Percentiles rank a stretch among this genome's conserved stretches.
These are phyloP conservation scores for Hysterium pulicare DNA, from an alignment of 2,329 filamentous ascomycete genomes.

Conservation along the genomic window DNA sequence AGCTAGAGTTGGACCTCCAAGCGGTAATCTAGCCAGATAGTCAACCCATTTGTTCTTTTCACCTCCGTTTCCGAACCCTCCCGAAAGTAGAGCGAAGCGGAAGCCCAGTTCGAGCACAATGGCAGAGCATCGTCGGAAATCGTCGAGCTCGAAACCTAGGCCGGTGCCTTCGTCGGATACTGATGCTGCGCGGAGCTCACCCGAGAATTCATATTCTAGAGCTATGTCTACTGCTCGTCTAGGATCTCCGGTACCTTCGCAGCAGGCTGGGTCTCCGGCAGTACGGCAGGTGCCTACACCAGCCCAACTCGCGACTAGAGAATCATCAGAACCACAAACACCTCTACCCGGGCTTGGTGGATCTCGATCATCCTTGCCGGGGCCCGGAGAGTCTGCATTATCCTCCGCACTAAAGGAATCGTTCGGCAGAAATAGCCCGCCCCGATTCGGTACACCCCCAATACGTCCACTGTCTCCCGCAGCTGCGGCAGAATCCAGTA, in stretches of 20 bases:
- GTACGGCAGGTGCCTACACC: slow-evolving; percentile 51
- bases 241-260: slow-evolving; percentile 52
- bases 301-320: slow-evolving; percentile 41
- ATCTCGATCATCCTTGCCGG: slow-evolving; percentile 59
- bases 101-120: slow-evolving; percentile 1
- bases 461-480: slow-evolving; percentile 57
- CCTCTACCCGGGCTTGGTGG: slow-evolving; percentile 63
- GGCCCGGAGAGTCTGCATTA: slow-evolving; percentile 81
- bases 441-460: slow-evolving; percentile 60
- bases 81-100: too few species aligned
- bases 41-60: not conserved
- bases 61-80: not conserved
- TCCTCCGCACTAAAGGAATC: slow-evolving; percentile 81
- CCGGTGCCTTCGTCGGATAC: slow-evolving; percentile 24
- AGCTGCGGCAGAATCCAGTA: slow-evolving; percentile 45
- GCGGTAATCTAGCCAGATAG: too few species aligned
- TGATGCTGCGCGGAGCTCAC: slow-evolving; percentile 24
- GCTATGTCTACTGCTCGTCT: slow-evolving; percentile 54
- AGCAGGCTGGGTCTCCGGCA: slow-evolving; percentile 43
- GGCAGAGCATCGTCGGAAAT: slow-evolving; percentile 5
- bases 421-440: slow-evolving; percentile 62
- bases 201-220: slow-evolving; percentile 43
- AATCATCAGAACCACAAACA: slow-evolving; percentile 45
- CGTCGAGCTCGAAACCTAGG: slow-evolving; percentile 19
- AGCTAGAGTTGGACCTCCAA: too few species aligned